A percentile compares a stretch with the other conserved stretches of the same genome.
phyloP scores from a whole-genome alignment of 768 basidiomycete species.

The Mycena filopes region DNA sequence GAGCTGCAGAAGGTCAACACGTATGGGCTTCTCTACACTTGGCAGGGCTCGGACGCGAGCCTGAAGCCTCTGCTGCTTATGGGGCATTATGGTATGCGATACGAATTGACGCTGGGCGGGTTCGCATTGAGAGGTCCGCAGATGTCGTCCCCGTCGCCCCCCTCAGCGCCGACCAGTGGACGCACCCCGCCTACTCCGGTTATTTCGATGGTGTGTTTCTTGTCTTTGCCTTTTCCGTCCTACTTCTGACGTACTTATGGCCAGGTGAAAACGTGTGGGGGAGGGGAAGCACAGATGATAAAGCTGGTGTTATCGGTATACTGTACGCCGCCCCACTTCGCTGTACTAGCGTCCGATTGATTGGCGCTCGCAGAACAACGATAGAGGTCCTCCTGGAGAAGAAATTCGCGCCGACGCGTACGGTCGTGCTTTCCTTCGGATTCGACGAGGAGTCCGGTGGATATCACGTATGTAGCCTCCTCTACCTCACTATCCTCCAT shows the following conservation, averaged over 20 bases:
- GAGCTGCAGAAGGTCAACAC: slow-evolving; percentile 59
- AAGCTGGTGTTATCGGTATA: no score
- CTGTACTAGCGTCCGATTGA: no score
- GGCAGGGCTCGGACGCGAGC: slow-evolving; percentile 60
- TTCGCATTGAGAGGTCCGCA: slow-evolving; percentile 30
- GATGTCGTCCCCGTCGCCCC: slow-evolving; percentile 78
- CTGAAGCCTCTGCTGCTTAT: slow-evolving; percentile 66
- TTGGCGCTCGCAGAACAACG: no score
- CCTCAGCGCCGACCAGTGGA: slow-evolving; percentile 66
- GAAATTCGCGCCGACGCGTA: no score
- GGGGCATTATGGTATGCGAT: slow-evolving; percentile 62
- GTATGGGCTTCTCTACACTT: slow-evolving; percentile 69
- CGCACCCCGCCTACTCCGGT: slow-evolving; percentile 71
- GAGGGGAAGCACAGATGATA: slow-evolving; percentile 79
- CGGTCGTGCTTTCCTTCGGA: no score
- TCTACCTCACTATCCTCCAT: no score
- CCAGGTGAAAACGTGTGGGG: slow-evolving; percentile 75
- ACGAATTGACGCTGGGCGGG: no score
- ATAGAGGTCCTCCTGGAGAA: no score
- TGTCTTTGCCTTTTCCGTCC: background rate
- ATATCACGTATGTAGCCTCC: no score
- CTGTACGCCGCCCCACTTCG: no score
- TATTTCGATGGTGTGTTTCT: slow-evolving; percentile 60
- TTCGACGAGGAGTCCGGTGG: no score
- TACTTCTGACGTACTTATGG: background rate